Conservation (phyloP, 2,329 filamentous ascomycete genomes). For the Curvularia spicifera region DNA sequence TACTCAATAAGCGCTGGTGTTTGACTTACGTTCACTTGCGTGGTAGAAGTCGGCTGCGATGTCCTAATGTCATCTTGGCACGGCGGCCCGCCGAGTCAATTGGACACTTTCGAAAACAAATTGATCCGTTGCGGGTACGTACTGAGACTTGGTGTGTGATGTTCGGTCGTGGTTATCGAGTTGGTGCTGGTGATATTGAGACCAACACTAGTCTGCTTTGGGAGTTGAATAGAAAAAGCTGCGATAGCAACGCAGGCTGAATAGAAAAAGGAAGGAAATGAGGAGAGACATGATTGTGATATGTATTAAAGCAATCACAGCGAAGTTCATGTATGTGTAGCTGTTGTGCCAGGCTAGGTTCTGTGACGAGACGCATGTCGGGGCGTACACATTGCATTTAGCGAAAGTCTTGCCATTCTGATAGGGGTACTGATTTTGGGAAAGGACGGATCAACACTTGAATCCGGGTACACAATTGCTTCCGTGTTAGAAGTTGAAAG, state of each 20-base stretch:
- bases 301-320: background rate
- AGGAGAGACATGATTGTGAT: conserved; percentile 23
- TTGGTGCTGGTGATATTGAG: conserved; percentile 23
- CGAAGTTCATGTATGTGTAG: background rate
- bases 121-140: conserved; percentile 14
- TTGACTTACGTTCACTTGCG: conserved; percentile 14
- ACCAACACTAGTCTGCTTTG: conserved; percentile 31
- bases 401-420: background rate
- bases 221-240: conserved; percentile 44
- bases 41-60: conserved; percentile 23
- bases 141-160: conserved; percentile 1
- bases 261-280: conserved; percentile 26
- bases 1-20: conserved; percentile 29
- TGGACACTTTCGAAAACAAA: conserved; percentile 11
- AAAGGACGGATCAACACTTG: background rate
- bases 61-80: conserved; percentile 1
- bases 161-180: conserved; percentile 3
- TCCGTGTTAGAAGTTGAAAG: background rate
- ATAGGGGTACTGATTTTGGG: background rate
- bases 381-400: conserved; percentile 7
- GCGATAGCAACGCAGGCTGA: conserved; percentile 21
- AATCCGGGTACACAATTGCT: background rate
- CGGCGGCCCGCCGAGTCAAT: conserved; percentile 5
- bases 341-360: background rate
- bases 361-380: conserved; percentile 5